Evolutionary conservation across 2,329 filamentous ascomycete species (phyloP).

Genomic region (Dothidotthia symphoricarpi): DNA sequence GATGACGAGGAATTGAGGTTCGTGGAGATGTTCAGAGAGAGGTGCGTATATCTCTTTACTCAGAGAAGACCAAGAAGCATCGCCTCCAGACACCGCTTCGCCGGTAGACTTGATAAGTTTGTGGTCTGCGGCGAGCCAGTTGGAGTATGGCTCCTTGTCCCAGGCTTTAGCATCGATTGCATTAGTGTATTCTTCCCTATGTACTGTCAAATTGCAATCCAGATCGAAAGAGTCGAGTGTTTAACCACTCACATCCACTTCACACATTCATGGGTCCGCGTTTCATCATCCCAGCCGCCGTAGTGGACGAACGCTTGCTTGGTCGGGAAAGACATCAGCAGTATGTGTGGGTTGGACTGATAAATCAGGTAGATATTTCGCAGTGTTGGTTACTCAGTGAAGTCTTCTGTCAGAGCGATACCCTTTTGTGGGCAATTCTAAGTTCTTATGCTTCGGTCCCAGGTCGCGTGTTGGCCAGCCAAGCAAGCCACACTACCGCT

Average conservation of each 20-base stretch:
- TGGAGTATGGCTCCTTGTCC: conserved; percentile 2
- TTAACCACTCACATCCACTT: conserved; percentile 11
- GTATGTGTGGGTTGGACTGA: conserved; percentile 5
- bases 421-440: no score
- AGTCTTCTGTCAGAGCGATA: no score
- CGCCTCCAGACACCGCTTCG: conserved; percentile 5
- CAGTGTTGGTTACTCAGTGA: no score
- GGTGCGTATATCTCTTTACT: conserved; percentile 12
- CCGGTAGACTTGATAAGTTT: conserved; percentile 8
- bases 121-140: conserved; percentile 5
- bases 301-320: conserved; percentile 12
- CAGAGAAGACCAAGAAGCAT: conserved; percentile 1
- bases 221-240: not conserved
- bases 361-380: no score
- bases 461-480: no score
- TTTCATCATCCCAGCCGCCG: conserved; percentile 9
- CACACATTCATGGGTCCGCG: conserved; percentile 13
- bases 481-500: no score
- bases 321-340: conserved; percentile 14
- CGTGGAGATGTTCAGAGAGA: conserved; percentile 4
- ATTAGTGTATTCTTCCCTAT: conserved; percentile 12
- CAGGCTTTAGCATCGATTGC: conserved; percentile 8
- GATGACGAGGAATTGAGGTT: conserved; percentile 5
- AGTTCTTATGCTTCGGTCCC: no score
- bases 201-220: not conserved